Conservation (phyloP, 2,329 filamentous ascomycete species). For the Xylariaceae sp. region DNA sequence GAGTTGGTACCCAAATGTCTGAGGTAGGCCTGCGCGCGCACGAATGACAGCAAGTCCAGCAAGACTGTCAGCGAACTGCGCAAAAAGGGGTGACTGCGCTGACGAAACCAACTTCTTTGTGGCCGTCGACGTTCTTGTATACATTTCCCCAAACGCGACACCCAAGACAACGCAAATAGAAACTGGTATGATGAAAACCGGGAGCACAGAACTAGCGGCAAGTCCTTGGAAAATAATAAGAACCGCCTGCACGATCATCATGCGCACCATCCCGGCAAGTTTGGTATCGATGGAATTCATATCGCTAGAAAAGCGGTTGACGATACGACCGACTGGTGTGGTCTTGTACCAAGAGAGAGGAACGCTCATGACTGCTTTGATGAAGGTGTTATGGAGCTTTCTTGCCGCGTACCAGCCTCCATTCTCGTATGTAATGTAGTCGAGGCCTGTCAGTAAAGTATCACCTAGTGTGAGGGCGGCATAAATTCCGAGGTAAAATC, state of each 20-base stretch:
- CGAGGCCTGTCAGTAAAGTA: slow-evolving; percentile 38
- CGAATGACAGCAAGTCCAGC: slow-evolving; percentile 50
- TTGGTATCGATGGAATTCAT: slow-evolving; percentile 52
- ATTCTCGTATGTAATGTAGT: slow-evolving; percentile 47
- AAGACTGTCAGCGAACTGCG: slow-evolving; percentile 52
- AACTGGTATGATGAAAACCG: slow-evolving; percentile 41
- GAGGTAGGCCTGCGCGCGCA: slow-evolving; percentile 45
- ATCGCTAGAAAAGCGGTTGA: slow-evolving; percentile 55
- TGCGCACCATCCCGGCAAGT: slow-evolving; percentile 42
- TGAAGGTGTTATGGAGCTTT: slow-evolving; percentile 49
- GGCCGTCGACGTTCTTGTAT: slow-evolving; percentile 41
- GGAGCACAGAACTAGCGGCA: slow-evolving; percentile 40
- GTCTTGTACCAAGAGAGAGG: slow-evolving; percentile 56
- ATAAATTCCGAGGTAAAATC: slow-evolving; percentile 53
- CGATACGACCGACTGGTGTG: slow-evolving; percentile 48
- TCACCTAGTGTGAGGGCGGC: slow-evolving; percentile 43
- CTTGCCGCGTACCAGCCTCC: slow-evolving; percentile 55
- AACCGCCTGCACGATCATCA: slow-evolving; percentile 37
- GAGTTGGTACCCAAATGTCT: slow-evolving; percentile 45
- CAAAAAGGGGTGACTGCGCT: slow-evolving; percentile 50
- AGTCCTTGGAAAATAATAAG: slow-evolving; percentile 33
- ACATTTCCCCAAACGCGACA: slow-evolving; percentile 40
- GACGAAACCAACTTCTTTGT: slow-evolving; percentile 39
- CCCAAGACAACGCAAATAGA: slow-evolving; percentile 36
- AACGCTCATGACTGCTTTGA: slow-evolving; percentile 49